Evolutionary conservation across 768 basidiomycete species (phyloP), one percentile per base, ranked within the genome.

Genomic region (Scleroderma citrinum): DNA sequence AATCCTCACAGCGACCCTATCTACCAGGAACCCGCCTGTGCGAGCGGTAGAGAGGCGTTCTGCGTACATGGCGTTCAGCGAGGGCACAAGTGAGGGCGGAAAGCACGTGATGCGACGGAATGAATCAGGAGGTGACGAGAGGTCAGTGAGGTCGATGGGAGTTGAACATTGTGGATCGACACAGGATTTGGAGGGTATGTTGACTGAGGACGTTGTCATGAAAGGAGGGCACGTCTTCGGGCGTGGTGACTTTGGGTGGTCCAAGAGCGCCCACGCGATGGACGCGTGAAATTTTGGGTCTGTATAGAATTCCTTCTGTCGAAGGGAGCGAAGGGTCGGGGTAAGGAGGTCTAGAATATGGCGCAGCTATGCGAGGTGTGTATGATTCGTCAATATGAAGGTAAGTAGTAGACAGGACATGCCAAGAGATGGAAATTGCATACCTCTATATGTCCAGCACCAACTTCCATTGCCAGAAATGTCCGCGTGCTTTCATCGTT

Each of bases 251-350:
- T n/a, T 20, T 7, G 24, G 26, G 40, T n/a, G 16, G n/a, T 78
- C 72, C 44, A 91, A 76, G 38, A 92, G 72, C 13, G 83, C 81
- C 93, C 94, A 96, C 10, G 83, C 91, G 47, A 96, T 81, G 2
- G 92, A 94, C 12, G 87, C 77, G 61, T 97, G 94, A 59, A 93
- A 96, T 39, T 83, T 80, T 17, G 94, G 92, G 26, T 79, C 69
- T 30, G 70, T 59, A 67, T 97, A 95, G 66, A 90, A 96, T 48
- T 78, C 76, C 54, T 84, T 82, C 56, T 94, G 86, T 46, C 84
- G 82, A 30, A 90, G 70, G 3, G 65, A 61, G 24, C 68, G 69
- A 40, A 95, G 69, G 7, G 74, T 69, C 1, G 85, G 83, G 5
- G 75, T 71, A 36, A 96, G 65, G 20, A 71, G 69, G 42, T 77